Evolutionary conservation across 2,329 filamentous ascomycete species (phyloP), one percentile per base, ranked within the genome.

Genomic region (Neonectria faginata): DNA sequence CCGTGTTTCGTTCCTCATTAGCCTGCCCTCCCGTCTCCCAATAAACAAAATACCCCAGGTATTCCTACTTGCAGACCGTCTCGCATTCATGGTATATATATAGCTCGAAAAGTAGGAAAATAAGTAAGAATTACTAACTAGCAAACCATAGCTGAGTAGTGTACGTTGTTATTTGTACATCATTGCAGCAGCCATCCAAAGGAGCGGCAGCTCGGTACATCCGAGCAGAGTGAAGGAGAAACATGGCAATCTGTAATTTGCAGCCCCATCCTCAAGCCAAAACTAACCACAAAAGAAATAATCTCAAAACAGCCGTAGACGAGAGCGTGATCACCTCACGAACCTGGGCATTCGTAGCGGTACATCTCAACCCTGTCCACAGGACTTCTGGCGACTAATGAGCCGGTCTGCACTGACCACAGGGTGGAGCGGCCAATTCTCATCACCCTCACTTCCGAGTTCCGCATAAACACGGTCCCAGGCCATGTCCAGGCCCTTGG

Each of bases 401-500:
- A 48, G 45, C 8, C 22, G 45, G 12, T n/a, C 25, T 11, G 14
- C 22, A n/a, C 45, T 29, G 9, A 48, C 25, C 12, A 48, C 22
- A n/a, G 45, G 45, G 14, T n/a, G 27, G 8, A 48, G 45, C 2
- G 45, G 45, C 45, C 45, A 48, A n/a, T 48, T 27, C 11, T 48
- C 45, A n/a, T 48, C 45, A 11, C 7, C 25, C 16, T 48, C 45
- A 11, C 14, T 9, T 4, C 45, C 45, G 4, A 48, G 45, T 10
- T 48, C 45, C 3, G 22, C 14, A 29, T 54, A 60, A 29, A 53
- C 57, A n/a, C 48, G 57, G 29, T 60, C 50, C 39, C 41, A 60
- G 3, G 50, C 41, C 50, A 54, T 60, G 4, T 48, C 10, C 29
- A 60, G 31, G 4, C 8, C 41, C 29, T 25, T 11, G 29, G 50